These are phyloP conservation scores for Coriolopsis trogii DNA, from an alignment of 1,284 basidiomycete genomes.

Conservation along the genomic window DNA sequence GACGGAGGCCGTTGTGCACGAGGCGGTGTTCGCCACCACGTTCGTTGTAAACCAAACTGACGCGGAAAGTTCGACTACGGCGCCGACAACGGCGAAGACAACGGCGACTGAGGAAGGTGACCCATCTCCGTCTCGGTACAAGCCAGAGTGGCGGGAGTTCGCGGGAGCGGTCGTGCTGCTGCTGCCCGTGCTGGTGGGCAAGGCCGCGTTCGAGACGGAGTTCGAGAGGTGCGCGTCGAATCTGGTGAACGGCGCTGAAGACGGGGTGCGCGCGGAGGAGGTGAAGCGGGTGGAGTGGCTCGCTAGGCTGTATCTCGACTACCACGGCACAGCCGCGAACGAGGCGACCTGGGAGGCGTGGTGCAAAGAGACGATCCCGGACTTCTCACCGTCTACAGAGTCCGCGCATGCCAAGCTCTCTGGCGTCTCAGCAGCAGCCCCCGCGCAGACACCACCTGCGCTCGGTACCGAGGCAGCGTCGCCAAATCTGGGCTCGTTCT, in stretches of 20 bases:
- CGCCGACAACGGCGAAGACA: too few species aligned
- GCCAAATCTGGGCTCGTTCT: slow-evolving; percentile 58
- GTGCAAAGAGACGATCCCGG: slow-evolving; percentile 51
- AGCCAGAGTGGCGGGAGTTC: slow-evolving; percentile 59
- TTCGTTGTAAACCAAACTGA: slow-evolving; percentile 38
- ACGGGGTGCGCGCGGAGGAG: slow-evolving; percentile 42
- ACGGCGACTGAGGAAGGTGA: slow-evolving; percentile 1
- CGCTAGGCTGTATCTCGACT: slow-evolving; percentile 62
- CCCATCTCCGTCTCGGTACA: slow-evolving; percentile 10
- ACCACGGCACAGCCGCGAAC: slow-evolving; percentile 56
- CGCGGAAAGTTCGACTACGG: too few species aligned
- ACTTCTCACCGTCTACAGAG: slow-evolving; percentile 31
- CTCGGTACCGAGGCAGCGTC: slow-evolving; percentile 38
- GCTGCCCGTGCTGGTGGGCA: slow-evolving; percentile 58
- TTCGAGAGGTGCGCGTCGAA: slow-evolving; percentile 66
- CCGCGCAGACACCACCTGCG: slow-evolving; percentile 35
- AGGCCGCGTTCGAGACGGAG: slow-evolving; percentile 66
- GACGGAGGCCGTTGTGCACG: slow-evolving; percentile 78
- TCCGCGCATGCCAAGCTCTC: slow-evolving; percentile 6
- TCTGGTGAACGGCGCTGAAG: slow-evolving; percentile 59
- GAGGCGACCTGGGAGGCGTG: slow-evolving; percentile 61
- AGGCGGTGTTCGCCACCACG: slow-evolving; percentile 76
- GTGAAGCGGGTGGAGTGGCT: slow-evolving; percentile 61
- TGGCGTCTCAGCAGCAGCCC: slow-evolving; percentile 44
- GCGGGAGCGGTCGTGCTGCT: slow-evolving; percentile 60